Conservation (phyloP, 2,329 filamentous ascomycete genomes). For the Cytospora piceae region DNA sequence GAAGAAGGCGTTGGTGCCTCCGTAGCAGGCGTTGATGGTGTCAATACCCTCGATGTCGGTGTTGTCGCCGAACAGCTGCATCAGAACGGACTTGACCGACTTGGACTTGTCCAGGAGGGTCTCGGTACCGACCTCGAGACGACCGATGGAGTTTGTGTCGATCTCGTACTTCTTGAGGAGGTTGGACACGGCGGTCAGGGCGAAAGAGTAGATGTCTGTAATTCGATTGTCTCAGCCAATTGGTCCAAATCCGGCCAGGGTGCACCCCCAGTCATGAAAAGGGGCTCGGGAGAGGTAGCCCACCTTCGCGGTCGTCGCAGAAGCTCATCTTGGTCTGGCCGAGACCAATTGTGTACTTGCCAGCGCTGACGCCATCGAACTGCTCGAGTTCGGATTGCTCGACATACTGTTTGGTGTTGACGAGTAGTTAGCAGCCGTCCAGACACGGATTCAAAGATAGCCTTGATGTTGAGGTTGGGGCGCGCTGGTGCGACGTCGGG, state of each 20-base stretch:
- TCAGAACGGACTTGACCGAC: conserved; percentile 85
- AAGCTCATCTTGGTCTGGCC: conserved; percentile 93
- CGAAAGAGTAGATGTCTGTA: conserved; percentile 84
- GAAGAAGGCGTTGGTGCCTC: conserved; percentile 82
- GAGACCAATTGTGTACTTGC: conserved; percentile 90
- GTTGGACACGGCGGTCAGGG: conserved; percentile 76
- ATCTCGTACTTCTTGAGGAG: conserved; percentile 83
- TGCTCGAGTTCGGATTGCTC: conserved; percentile 83
- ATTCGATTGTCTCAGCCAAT: conserved; percentile 13
- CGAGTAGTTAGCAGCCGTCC: conserved; percentile 15
- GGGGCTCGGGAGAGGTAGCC: conserved; percentile 37
- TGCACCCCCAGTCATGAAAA: not conserved
- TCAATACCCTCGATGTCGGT: conserved; percentile 84
- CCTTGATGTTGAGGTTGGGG: not conserved
- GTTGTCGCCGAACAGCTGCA: conserved; percentile 85
- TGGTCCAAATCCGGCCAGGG: not conserved
- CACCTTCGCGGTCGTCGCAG: conserved; percentile 87
- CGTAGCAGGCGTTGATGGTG: conserved; percentile 84
- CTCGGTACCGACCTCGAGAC: conserved; percentile 84
- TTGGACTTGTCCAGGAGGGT: conserved; percentile 88
- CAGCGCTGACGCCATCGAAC: conserved; percentile 79
- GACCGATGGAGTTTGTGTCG: conserved; percentile 76
- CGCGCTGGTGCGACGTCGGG: conserved; percentile 3
- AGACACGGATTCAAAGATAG: too few relatives aligned
- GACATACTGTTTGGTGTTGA: conserved; percentile 67